Conservation (phyloP, 23 red algal genomes). For the Gracilaria gracilis region DNA sequence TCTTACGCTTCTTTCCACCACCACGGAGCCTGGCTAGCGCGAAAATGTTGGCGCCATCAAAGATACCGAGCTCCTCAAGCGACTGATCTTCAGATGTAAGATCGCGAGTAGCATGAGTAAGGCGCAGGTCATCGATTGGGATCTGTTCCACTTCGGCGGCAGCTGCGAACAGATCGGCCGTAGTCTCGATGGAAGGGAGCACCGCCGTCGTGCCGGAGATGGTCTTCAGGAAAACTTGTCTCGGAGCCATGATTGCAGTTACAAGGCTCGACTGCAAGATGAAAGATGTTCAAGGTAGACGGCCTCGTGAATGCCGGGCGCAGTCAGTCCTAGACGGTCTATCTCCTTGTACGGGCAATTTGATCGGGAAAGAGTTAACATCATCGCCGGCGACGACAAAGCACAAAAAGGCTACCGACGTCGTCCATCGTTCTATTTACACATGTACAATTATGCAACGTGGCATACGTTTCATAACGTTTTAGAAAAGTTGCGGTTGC, state of each 20-base stretch:
- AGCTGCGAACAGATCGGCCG: slow-evolving; percentile 33
- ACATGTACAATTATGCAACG: neutral
- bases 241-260: slow-evolving; percentile 39
- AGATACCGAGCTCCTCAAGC: slow-evolving; percentile 35
- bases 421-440: neutral
- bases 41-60: slow-evolving; percentile 59
- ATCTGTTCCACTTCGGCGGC: slow-evolving; percentile 22
- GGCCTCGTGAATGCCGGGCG: slow-evolving; percentile 67
- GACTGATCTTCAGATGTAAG: slow-evolving; percentile 33
- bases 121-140: slow-evolving; percentile 37
- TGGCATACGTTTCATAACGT: no score
- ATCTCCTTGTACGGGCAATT: neutral
- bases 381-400: neutral
- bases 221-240: slow-evolving; percentile 67
- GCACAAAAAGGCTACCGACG: no score
- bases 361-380: neutral
- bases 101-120: slow-evolving; percentile 50
- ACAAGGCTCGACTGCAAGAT: neutral
- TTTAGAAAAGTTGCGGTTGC: no score
- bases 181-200: slow-evolving; percentile 36
- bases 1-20: slow-evolving; percentile 99
- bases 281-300: slow-evolving; percentile 8
- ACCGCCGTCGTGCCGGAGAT: slow-evolving; percentile 52
- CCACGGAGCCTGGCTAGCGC: slow-evolving; percentile 77
- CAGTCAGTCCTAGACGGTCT: slow-evolving; percentile 78